A percentile compares a stretch with the other conserved stretches of the same genome.
These are phyloP conservation scores for Teunomyces pallodes DNA, from an alignment of 805 yeast genomes.

Conservation along the genomic window DNA sequence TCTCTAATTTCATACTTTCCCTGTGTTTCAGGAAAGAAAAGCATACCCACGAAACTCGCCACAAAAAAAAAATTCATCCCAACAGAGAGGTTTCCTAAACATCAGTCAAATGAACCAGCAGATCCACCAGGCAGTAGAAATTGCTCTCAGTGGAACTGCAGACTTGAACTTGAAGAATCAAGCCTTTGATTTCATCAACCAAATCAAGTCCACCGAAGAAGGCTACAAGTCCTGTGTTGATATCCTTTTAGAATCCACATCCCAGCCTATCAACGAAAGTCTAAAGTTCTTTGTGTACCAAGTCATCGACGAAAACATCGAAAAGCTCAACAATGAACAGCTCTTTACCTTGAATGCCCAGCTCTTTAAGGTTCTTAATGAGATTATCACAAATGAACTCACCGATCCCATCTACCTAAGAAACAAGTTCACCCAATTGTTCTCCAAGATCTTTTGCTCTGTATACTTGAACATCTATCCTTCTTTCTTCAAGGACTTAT, in stretches of 20 bases:
- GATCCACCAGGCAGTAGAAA: conserved; percentile 83
- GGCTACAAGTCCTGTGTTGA: conserved; percentile 57
- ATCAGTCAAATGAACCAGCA: conserved; percentile 44
- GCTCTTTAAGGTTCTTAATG: conserved; percentile 45
- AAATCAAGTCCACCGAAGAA: conserved; percentile 50
- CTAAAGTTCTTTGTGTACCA: conserved; percentile 68
- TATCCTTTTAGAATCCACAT: conserved; percentile 33
- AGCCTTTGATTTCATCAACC: conserved; percentile 52
- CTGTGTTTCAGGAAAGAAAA: not conserved
- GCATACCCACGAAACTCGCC: too few species aligned
- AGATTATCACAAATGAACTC: conserved; percentile 11
- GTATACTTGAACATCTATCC: conserved; percentile 34
- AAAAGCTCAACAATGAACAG: conserved; percentile 44
- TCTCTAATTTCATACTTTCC: not conserved
- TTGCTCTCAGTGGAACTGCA: conserved; percentile 71
- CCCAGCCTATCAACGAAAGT: conserved; percentile 42
- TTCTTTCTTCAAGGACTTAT: conserved; percentile 31
- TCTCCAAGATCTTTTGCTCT: conserved; percentile 33
- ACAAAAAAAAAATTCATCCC: too few species aligned
- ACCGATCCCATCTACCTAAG: conserved; percentile 29
- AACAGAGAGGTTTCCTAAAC: too few species aligned
- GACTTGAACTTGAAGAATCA: conserved; percentile 56
- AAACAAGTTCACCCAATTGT: conserved; percentile 35
- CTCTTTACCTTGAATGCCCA: conserved; percentile 44
- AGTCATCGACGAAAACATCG: conserved; percentile 59